Evolutionary conservation across 768 basidiomycete species (phyloP).

Genomic region (Suillus discolor): DNA sequence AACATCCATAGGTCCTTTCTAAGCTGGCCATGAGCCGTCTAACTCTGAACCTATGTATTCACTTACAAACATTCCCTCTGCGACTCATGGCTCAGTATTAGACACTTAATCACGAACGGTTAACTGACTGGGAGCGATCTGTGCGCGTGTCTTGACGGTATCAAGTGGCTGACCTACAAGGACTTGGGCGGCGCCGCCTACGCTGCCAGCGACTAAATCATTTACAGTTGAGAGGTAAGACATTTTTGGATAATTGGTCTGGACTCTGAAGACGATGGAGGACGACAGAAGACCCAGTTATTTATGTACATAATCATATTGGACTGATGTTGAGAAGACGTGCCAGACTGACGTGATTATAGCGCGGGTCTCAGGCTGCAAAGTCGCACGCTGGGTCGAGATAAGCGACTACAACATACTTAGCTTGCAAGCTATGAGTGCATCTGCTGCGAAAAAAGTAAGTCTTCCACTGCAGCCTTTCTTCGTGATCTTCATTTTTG

Average conservation of each 20-base stretch:
- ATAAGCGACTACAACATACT: not conserved
- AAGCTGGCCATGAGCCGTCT: conserved; percentile 8
- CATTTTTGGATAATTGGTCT: conserved; percentile 1
- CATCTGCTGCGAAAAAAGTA: not conserved
- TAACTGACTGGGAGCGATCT: conserved; percentile 77
- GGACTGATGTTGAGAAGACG: not conserved
- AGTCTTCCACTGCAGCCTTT: not conserved
- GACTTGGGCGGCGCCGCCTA: conserved; percentile 94
- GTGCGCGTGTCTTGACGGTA: conserved; percentile 86
- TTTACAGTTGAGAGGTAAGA: conserved; percentile 62
- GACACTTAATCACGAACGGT: not conserved
- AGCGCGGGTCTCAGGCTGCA: not conserved
- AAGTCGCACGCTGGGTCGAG: not conserved
- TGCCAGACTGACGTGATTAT: conserved; percentile 2
- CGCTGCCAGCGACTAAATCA: conserved; percentile 85
- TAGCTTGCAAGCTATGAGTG: not conserved
- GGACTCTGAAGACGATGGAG: not conserved
- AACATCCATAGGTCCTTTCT: conserved; percentile 97
- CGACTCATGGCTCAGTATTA: conserved; percentile 11
- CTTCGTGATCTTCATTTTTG: not conserved
- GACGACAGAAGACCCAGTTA: not conserved
- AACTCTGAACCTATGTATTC: not conserved
- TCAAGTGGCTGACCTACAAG: conserved; percentile 93
- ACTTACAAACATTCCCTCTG: conserved; percentile 90
- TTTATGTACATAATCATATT: not conserved